Percentiles rank a stretch among this genome's conserved stretches.
Evolutionary conservation across 1,284 basidiomycete species (phyloP).

Genomic region (Tetrapyrgos nigripes): DNA sequence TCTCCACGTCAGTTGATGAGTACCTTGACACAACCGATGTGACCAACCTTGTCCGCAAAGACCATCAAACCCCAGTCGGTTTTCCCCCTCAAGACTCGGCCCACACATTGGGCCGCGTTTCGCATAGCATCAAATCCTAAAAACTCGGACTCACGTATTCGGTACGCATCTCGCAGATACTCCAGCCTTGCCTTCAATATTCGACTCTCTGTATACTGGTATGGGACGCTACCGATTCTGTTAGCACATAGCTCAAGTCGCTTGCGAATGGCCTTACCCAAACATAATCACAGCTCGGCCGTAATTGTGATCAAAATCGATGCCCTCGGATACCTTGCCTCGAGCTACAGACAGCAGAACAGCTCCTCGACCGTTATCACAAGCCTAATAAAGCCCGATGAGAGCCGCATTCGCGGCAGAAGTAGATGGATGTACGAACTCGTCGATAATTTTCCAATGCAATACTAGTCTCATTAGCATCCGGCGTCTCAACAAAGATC

Average conservation of each 20-base stretch:
- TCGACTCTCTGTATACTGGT: conserved; percentile 98
- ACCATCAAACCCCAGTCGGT: conserved; percentile 99
- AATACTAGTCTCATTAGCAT: conserved; percentile 98
- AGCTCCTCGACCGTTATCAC: conserved; percentile 98
- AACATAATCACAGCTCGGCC: conserved; percentile 99
- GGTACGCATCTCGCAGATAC: conserved; percentile 97
- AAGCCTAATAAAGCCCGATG: conserved; percentile 66
- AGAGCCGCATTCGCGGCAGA: not conserved
- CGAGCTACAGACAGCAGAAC: conserved; percentile 97
- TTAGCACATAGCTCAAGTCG: conserved; percentile 12
- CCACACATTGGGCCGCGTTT: conserved; percentile 98
- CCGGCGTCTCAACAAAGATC: conserved; percentile 99
- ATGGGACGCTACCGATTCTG: conserved; percentile 76
- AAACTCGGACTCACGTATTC: conserved; percentile 98
- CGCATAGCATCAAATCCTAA: conserved; percentile 99
- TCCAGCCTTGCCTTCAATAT: conserved; percentile 98
- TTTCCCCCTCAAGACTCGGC: conserved; percentile 96
- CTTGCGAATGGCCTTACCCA: conserved; percentile 61
- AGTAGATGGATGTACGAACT: conserved; percentile 50
- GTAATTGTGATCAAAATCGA: conserved; percentile 99
- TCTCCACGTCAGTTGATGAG: not conserved
- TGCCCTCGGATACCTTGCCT: conserved; percentile 99
- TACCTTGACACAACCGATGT: not conserved
- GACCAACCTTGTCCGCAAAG: conserved; percentile 95
- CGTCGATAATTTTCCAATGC: conserved; percentile 97